Evolutionary conservation across 345 rosid species (phyloP), one percentile per base, ranked within the genome.

Genomic region (Citrus australasica): DNA sequence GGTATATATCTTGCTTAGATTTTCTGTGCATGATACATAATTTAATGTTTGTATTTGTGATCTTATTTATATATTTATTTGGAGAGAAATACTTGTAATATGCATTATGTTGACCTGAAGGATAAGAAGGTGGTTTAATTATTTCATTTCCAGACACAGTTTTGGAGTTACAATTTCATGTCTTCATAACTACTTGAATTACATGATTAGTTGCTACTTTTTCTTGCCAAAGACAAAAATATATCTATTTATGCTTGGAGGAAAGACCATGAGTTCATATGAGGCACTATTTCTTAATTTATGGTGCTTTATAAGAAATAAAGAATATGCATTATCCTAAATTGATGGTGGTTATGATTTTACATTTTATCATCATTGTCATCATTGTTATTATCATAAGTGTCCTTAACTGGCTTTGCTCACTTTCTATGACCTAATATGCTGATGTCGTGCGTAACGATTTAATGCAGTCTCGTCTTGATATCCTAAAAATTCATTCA

Each of bases 401-500:
- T 61, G 28, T 74, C 60, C 38, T 21, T 48, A 0, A 24, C 3
- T 25, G 38, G 6, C 37, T 17, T 24, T 76, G 16, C 28, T 35
- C 4, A 4, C 51, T 60, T 42, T 64, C 37, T 9, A 30, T 67
- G 72, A 28, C 37, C 14, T 30, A 38, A 19, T 38, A 9, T 24
- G 32, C 32, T 25, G 10, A 65, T 71, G 38, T 27, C 46, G 35
- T n/a, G n/a, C n/a, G n/a, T 69, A 51, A 51, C 75, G 61, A 69
- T 48, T 21, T 78, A 30, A 62, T 87, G 90, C 92, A 97, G 99
- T 94, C 98, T 64, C 98, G 98, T 71, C 70, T 62, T 38, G 99
- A 97, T 84, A 97, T 97, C 85, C 84, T 97, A 73, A 97, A 97
- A 89, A 97, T 97, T 4, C 99, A 97, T 85, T 97, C 99, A 19